Evolutionary conservation across 768 basidiomycete species (phyloP).

Genomic region (Tylopilus felleus): DNA sequence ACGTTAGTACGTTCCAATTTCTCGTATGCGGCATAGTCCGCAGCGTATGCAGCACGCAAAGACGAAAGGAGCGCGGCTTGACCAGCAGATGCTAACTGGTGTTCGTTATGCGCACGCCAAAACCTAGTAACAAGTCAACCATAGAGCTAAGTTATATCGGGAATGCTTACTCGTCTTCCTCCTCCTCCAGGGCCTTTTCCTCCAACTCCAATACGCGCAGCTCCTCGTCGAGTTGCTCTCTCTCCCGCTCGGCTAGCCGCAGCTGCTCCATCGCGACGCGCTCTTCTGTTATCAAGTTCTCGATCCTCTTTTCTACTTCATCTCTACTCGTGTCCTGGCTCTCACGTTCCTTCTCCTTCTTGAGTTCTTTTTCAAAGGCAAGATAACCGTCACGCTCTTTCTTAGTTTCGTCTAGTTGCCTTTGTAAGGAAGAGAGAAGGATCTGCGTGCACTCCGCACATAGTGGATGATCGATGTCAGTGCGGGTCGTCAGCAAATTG

Average conservation of each 20-base stretch:
- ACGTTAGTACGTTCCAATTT: constrained; percentile 90
- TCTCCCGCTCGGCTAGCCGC: constrained; percentile 71
- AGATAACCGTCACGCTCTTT: constrained; percentile 91
- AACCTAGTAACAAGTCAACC: constrained; percentile 48
- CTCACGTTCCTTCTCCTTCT: constrained; percentile 76
- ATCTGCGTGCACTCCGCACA: constrained; percentile 93
- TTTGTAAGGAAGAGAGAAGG: constrained; percentile 69
- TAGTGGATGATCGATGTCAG: constrained; percentile 88
- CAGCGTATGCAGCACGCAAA: constrained; percentile 72
- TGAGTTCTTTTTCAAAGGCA: constrained; percentile 85
- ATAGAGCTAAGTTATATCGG: not conserved
- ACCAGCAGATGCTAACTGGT: constrained; percentile 59
- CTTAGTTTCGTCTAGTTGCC: constrained; percentile 84
- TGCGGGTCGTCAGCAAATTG: constrained; percentile 70
- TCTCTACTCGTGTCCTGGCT: constrained; percentile 56
- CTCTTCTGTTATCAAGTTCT: constrained; percentile 67
- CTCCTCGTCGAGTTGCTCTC: constrained; percentile 71
- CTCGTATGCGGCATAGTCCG: constrained; percentile 73
- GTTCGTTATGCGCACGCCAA: constrained; percentile 77
- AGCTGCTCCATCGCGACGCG: constrained; percentile 68
- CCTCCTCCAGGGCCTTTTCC: constrained; percentile 72
- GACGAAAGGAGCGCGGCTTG: constrained; percentile 69
- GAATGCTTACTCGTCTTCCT: constrained; percentile 74
- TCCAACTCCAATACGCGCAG: constrained; percentile 67
- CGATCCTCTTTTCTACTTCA: constrained; percentile 70